Conservation (phyloP, 2,329 filamentous ascomycete species). For the Fusarium sp. region DNA sequence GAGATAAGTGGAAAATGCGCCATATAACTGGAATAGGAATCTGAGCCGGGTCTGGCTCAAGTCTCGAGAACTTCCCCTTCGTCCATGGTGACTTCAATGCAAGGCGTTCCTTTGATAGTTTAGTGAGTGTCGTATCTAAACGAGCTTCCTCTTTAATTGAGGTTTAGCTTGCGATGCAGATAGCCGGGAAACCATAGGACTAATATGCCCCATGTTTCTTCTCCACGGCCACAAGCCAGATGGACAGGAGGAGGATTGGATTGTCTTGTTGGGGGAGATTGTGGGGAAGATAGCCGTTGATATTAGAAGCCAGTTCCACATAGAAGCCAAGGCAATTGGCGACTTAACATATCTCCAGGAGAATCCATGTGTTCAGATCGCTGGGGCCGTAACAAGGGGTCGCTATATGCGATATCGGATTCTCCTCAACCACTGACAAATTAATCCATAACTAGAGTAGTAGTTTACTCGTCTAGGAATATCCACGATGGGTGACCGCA, state of each 20-base stretch:
- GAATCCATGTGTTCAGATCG: background rate
- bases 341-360: background rate
- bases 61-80: background rate
- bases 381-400: constrained; percentile 5
- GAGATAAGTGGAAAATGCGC: constrained; percentile 6
- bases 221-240: constrained; percentile 3
- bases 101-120: constrained; percentile 12
- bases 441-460: background rate
- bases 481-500: constrained; percentile 5
- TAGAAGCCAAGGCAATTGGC: background rate
- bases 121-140: constrained; percentile 8
- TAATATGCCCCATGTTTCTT: constrained; percentile 23
- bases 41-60: constrained; percentile 8
- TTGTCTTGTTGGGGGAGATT: constrained; percentile 22
- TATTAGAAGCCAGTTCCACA: background rate
- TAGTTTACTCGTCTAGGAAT: background rate
- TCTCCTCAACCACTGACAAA: background rate
- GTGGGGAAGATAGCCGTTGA: constrained; percentile 27
- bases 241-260: constrained; percentile 15
- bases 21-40: constrained; percentile 33
- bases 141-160: constrained; percentile 2
- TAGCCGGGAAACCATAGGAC: constrained; percentile 4
- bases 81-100: constrained; percentile 4
- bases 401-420: constrained; percentile 1
- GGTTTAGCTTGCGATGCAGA: background rate